These are phyloP conservation scores for Metschnikowia anglica DNA, from an alignment of 805 yeast species.

Conservation along the genomic window DNA sequence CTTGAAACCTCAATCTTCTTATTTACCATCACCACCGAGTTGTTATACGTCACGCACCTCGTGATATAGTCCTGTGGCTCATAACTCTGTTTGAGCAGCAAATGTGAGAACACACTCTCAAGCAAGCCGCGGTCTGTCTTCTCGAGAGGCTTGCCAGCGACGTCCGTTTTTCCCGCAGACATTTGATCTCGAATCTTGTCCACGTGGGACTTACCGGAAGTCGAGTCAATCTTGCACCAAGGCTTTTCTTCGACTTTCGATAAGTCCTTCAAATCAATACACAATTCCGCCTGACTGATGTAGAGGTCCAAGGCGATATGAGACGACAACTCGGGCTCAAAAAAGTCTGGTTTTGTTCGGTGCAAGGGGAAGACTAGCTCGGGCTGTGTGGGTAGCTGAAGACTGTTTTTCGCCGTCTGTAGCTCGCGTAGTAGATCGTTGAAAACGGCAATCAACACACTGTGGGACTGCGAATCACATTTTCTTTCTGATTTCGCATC, in stretches of 20 bases:
- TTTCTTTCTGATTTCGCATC: conserved; percentile 7
- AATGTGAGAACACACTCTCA: conserved; percentile 25
- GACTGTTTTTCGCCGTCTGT: conserved; percentile 26
- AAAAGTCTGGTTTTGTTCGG: conserved; percentile 34
- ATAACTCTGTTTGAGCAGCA: conserved; percentile 30
- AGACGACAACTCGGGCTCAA: conserved; percentile 49
- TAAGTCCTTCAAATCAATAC: conserved; percentile 57
- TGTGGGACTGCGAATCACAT: conserved; percentile 18
- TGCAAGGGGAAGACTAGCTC: conserved; percentile 58
- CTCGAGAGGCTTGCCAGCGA: conserved; percentile 2
- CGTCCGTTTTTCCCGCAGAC: conserved; percentile 27
- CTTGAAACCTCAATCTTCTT: conserved; percentile 60
- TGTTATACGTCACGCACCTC: conserved; percentile 59
- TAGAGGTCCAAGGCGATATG: conserved; percentile 56
- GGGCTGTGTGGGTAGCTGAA: conserved; percentile 53
- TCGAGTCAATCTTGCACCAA: conserved; percentile 55
- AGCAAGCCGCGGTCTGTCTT: conserved; percentile 17
- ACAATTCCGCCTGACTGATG: conserved; percentile 59
- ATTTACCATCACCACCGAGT: conserved; percentile 58
- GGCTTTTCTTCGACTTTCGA: conserved; percentile 54
- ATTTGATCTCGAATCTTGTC: conserved; percentile 59
- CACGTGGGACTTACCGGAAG: conserved; percentile 49
- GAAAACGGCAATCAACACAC: conserved; percentile 27
- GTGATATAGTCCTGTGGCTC: conserved; percentile 53
- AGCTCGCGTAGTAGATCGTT: conserved; percentile 26